Base-by-base conservation (phyloP, 345 rosid genomes). In the Corymbia maculata region DNA sequence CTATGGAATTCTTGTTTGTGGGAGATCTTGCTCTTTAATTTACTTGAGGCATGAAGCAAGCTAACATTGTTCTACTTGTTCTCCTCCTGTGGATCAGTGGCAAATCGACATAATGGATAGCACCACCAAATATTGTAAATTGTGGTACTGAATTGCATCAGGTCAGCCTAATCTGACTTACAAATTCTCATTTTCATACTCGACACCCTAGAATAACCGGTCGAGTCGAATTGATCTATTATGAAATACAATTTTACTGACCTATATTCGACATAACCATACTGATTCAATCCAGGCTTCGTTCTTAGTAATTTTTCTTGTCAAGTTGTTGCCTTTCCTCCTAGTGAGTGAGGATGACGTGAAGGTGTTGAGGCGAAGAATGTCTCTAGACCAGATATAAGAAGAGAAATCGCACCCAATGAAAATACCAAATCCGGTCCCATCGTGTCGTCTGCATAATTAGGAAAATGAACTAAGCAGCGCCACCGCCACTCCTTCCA, bases 121-220 rank as follows among this genome's bases (percentile, higher is more conserved):
- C 5, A 17, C 45, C 79, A 11, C 26, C 82, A 19, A 0, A 0
- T 9, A 75, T 42, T 75, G 28, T 19, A 11, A 24, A 42, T 42
- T 3, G 66, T 11, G 24, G 22, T 75, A 0, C 5, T 0, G 75
- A n/a, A n/a, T 1, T 64, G 36, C 1, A 2, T 64, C 0, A 17
- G 36, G 42, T n/a, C 21, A 9, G 28, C 19, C 0, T 13, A 64
- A n/a, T 26, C 0, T 13, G 0, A 12, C 0, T 66, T 30, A 32
- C 21, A 14, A 1, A 42, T 66, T 68, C 8, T 9, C 47, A 75
- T 75, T 75, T 70, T 36, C 45, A 8, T 14, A 0, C 9, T 13
- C 17, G 0, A 64, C 30, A 17, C 44, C 7, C 6, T 66, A 0
- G 30, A 11, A 8, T 70, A 8, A n/a, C 6, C 13, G 0, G 1